Base-by-base conservation (phyloP, 176 grass and related monocot genomes). In the Canna indica region DNA sequence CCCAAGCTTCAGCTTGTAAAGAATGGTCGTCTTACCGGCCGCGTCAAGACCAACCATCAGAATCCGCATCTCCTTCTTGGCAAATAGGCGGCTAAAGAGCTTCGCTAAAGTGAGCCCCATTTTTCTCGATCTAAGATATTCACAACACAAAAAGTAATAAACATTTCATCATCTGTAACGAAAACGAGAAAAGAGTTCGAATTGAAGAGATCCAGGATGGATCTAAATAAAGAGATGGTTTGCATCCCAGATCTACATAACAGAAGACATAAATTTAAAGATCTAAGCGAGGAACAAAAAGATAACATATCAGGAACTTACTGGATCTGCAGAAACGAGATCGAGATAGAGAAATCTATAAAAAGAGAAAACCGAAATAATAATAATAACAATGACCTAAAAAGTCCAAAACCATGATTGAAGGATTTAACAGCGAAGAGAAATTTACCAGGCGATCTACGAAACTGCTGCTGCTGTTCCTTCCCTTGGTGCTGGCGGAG, bases 1-100 rank as follows among this genome's bases (percentile, higher is more conserved):
- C 65, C 88, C 88, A 7, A 91, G 88, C 71, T 91, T 91, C 77
- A 91, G 84, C 88, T 91, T 91, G 78, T 91, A 91, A 68, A 91
- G 75, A 25, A 91, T 91, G 24, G 88, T 91, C 27, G 88, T 91
- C 75, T 91, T 91, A 87, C 88, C 88, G 78, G 84, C 84, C 20
- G 88, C 88, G 69, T 91, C 88, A 71, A 91, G 88, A 75, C 88
- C 84, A 0, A 91, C 88, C 88, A 91, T 91, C 34, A 91, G 78
- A 42, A 91, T 91, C 67, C 84, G 77, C 88, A 91, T 91, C 81
- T 87, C 88, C 81, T 78, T 86, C 75, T 91, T 91, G 8, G 88
- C 81, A 71, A 91, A 91, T 65, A 91, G 88, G 18, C 84, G 84
- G 62, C 88, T 91, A 57, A 91, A 86, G 29, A 91, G 83, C 81